phyloP scores from a whole-genome alignment of 345 rosid species.

The Brassica carinata region DNA sequence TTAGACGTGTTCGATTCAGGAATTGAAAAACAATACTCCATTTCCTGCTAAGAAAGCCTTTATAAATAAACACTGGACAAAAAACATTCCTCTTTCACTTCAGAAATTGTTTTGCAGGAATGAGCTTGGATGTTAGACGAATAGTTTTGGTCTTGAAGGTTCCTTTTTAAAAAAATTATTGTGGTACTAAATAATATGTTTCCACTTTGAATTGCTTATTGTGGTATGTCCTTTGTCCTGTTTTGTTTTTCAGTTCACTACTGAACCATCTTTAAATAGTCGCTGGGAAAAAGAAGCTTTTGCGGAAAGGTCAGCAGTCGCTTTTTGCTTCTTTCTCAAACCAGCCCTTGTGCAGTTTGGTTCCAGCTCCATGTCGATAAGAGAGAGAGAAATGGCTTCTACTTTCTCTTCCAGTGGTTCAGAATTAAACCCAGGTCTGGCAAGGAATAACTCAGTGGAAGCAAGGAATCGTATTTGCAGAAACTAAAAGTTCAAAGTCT shows the following conservation, averaged over 20 bases:
- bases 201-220: not conserved
- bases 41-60: not conserved
- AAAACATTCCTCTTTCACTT: not conserved
- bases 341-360: no score
- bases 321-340: no score
- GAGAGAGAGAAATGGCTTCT: no score
- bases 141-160: not conserved
- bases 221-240: not conserved
- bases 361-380: no score
- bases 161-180: not conserved
- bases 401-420: no score
- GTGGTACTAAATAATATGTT: not conserved
- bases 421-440: no score
- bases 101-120: not conserved
- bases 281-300: no score
- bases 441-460: no score
- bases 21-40: not conserved
- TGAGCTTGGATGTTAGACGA: not conserved
- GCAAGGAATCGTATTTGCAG: no score
- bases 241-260: not conserved
- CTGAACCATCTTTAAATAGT: not conserved
- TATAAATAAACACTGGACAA: not conserved
- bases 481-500: no score
- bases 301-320: no score
- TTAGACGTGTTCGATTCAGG: no score